A percentile compares a stretch with the other conserved stretches of the same genome.
phyloP scores from a whole-genome alignment of 2,329 filamentous ascomycete genomes.

The Cladorrhinum sp. region DNA sequence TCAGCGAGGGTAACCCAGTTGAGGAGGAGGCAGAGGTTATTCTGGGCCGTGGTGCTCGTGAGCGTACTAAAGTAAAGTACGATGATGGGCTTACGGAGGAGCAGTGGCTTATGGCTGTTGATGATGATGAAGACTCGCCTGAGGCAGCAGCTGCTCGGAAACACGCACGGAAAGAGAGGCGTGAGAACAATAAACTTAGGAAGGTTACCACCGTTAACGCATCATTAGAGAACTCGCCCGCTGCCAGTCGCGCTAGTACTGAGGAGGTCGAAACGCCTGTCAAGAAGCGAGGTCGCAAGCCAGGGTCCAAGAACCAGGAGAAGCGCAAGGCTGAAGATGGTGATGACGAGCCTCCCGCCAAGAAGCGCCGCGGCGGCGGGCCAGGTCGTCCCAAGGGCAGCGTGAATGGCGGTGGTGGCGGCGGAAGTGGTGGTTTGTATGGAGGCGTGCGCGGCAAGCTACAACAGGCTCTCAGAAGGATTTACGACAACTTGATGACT shows the following conservation, averaged over 20 bases:
- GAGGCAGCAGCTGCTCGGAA: slow-evolving; percentile 92
- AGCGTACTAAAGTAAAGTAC: slow-evolving; percentile 90
- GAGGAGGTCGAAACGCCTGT: slow-evolving; percentile 72
- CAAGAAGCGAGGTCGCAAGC: slow-evolving; percentile 84
- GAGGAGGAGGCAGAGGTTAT: slow-evolving; percentile 76
- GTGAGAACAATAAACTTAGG: slow-evolving; percentile 72
- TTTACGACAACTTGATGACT: slow-evolving; percentile 78
- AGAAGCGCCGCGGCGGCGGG: slow-evolving; percentile 70
- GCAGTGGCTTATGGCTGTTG: slow-evolving; percentile 97
- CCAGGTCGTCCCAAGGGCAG: slow-evolving; percentile 65
- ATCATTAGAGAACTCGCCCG: slow-evolving; percentile 66
- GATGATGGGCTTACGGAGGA: slow-evolving; percentile 98
- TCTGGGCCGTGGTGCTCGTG: slow-evolving; percentile 84
- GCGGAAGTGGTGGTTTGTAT: slow-evolving; percentile 56
- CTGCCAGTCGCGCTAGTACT: slow-evolving; percentile 75
- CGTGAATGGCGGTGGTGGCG: slow-evolving; percentile 29
- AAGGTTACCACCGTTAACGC: slow-evolving; percentile 37
- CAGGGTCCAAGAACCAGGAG: slow-evolving; percentile 62
- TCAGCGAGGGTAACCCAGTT: slow-evolving; percentile 79
- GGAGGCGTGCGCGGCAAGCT: slow-evolving; percentile 71
- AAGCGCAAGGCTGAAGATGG: slow-evolving; percentile 86
- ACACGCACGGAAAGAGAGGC: slow-evolving; percentile 76
- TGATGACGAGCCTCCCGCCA: slow-evolving; percentile 72
- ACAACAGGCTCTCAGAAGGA: slow-evolving; percentile 71
- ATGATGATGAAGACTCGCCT: slow-evolving; percentile 91